A percentile compares a stretch with the other conserved stretches of the same genome.
Evolutionary conservation across 176 grass and related monocot species (phyloP).

Genomic region (Carex cristatella): DNA sequence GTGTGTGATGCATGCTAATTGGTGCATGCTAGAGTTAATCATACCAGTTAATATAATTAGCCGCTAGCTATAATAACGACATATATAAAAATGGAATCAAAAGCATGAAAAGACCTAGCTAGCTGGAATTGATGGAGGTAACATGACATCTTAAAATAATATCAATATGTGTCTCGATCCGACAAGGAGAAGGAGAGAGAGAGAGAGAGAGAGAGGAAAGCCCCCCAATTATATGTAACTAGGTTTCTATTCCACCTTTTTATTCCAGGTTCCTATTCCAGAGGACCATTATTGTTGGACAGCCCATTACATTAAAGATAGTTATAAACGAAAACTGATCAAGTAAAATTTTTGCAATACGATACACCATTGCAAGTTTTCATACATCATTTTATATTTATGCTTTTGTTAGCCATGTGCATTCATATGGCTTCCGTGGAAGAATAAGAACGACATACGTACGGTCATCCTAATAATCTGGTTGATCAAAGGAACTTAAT

Average conservation of each 20-base stretch:
- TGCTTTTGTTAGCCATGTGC: neutral
- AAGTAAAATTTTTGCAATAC: neutral
- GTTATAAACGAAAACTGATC: neutral
- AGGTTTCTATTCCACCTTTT: neutral
- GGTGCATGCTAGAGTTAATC: neutral
- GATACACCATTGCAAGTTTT: neutral
- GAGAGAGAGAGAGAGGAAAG: neutral
- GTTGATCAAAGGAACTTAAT: neutral
- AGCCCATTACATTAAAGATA: neutral
- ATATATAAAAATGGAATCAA: slow-evolving; percentile 17
- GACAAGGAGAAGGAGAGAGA: neutral
- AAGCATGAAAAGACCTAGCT: slow-evolving; percentile 6
- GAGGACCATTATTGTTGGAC: neutral
- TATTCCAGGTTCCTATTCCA: slow-evolving; percentile 1
- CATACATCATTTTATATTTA: neutral
- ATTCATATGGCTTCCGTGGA: neutral
- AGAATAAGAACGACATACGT: neutral
- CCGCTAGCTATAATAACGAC: slow-evolving; percentile 11
- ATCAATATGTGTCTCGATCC: neutral
- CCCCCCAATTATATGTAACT: neutral
- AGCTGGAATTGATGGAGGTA: slow-evolving; percentile 21
- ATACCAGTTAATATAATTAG: neutral
- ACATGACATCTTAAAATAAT: slow-evolving; percentile 3
- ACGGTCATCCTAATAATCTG: neutral
- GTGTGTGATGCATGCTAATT: neutral